Evolutionary conservation across 345 rosid genomes (phyloP), one percentile per base, ranked within the genome.

Genomic region (Hibiscus trionum): DNA sequence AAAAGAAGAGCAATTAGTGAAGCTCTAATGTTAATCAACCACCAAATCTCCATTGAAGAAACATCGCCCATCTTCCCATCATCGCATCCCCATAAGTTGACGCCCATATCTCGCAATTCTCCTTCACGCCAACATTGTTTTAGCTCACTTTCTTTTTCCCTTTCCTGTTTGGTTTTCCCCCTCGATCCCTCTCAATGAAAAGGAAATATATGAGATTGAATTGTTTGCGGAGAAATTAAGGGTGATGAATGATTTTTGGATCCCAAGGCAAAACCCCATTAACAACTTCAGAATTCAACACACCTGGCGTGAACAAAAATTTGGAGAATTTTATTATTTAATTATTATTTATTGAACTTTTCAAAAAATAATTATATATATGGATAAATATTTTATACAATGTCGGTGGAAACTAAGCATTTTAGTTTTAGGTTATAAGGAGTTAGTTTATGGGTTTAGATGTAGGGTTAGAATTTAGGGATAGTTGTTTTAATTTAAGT

Each of bases 1-100:
- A 65, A 4, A 26, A 73, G 19, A 16, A 73, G 55, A 73, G 76
- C 64, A 10, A 39, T 2, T 2, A 55, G 19, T 3, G 76, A 55
- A 15, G 76, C 42, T 55, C 69, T 73, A 21, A 65, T 61, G 31
- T 73, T 73, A 14, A 50, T 52, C 55, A 31, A 47, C 74, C 42
- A 55, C 59, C 66, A 61, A 61, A 61, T n/a, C 19, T 11, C 67
- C 67, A 59, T 42, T 4, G 66, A 59, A 60, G 39, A 72, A 72
- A 52, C 5, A 10, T 56, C 29, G 7, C 61, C 61, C 61, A 19
- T 21, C 61, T 17, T 56, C 11, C 61, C 61, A 21, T 19, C 61
- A 21, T 56, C 61, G 21, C 31, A 56, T 21, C 61, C 31, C 61
- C 61, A 56, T 56, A 19, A 2, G 29, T 56, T 56, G 29, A 56